Evolutionary conservation across 345 rosid genomes (phyloP).

Genomic region (Rhodamnia argentea): DNA sequence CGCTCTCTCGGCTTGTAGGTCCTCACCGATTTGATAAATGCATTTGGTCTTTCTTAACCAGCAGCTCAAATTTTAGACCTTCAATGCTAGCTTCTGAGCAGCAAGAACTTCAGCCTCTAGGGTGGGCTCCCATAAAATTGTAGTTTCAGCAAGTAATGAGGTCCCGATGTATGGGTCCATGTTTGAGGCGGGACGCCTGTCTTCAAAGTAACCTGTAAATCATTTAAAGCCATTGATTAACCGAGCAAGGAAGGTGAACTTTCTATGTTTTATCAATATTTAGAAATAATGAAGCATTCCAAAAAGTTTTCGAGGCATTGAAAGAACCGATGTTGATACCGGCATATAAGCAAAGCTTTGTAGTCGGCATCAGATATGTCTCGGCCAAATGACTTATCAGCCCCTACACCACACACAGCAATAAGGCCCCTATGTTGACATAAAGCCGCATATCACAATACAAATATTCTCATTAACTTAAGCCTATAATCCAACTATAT

Average conservation of each 20-base stretch:
- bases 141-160: slow-evolving; percentile 58
- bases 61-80: slow-evolving; percentile 23
- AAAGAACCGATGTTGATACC: slow-evolving; percentile 54
- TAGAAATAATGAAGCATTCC: neutral
- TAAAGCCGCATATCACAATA: neutral
- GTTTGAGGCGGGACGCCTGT: slow-evolving; percentile 84
- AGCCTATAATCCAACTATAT: neutral
- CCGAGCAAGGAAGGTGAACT: neutral
- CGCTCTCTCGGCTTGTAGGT: neutral
- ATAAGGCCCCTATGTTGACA: slow-evolving; percentile 54
- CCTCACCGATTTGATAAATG: neutral
- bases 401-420: neutral
- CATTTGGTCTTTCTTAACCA: neutral
- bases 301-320: neutral
- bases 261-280: neutral
- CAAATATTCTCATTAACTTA: neutral
- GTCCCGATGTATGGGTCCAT: slow-evolving; percentile 91
- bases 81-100: slow-evolving; percentile 63
- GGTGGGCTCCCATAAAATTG: slow-evolving; percentile 73
- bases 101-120: slow-evolving; percentile 83
- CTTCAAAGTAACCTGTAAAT: slow-evolving; percentile 73
- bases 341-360: slow-evolving; percentile 78
- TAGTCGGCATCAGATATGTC: slow-evolving; percentile 79
- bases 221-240: neutral
- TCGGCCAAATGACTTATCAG: neutral